Evolutionary conservation across 176 grass and related monocot species (phyloP), one percentile per base, ranked within the genome.

Genomic region (Cymbopogon citratus): DNA sequence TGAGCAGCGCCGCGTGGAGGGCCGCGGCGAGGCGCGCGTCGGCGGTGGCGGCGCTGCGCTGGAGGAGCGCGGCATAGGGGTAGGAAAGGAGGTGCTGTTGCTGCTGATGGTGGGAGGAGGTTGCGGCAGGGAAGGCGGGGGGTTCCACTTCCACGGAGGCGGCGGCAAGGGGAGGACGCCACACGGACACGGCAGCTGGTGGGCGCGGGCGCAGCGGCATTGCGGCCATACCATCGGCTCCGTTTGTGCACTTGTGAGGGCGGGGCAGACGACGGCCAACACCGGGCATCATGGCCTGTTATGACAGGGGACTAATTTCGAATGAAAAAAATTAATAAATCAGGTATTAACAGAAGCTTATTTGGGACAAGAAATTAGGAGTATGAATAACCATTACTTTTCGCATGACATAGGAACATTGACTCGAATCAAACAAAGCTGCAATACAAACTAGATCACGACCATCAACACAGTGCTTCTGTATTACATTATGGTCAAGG

Each of bases 1-100:
- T 91, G 83, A 87, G 76, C 52, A 91, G 77, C 5, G 40, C 71
- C n/a, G 73, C 81, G 62, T 94, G 92, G 61, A 91, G 49, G 38
- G 89, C 60, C 10, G 73, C 39, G 43, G 77, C 84, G 21, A 71
- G 80, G 46, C 44, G 67, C 18, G 75, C 41, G 54, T 89, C 80
- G n/a, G 52, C 80, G 16, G 84, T 19, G 48, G 66, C 75, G 60
- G 49, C 83, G 64, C 83, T 84, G 23, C 80, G 57, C 43, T 76
- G 89, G 73, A 94, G 89, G 62, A 94, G 77, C 3, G 31, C 27
- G 13, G 77, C 54, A 72, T 85, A 82, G 34, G 29, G 48, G 80
- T 14, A 9, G 49, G 31, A 65, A 59, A 27, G 29, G 73, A 44
- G 3, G 24, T 21, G 39, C 14, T 81, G 43, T 21, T 35, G 59